phyloP scores from a whole-genome alignment of 192 early-diverging fungal species.

The Rhizoclosmatium sp. region DNA sequence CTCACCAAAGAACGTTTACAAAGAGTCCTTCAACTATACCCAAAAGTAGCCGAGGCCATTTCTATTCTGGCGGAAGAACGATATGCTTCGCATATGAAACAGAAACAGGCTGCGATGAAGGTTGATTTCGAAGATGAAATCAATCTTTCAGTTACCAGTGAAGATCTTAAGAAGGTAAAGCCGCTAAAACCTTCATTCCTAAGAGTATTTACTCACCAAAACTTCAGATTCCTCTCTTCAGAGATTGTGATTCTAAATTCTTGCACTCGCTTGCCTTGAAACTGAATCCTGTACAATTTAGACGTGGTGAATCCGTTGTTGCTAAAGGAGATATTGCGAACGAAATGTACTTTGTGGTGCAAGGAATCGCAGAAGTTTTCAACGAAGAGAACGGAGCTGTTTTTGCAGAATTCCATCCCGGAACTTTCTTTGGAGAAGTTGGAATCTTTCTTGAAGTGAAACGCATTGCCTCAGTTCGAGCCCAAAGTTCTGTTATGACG shows the following conservation, averaged over 20 bases:
- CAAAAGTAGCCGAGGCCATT: conserved; percentile 53
- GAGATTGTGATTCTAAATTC: conserved; percentile 60
- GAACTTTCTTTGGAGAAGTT: conserved; percentile 64
- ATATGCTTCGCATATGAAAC: conserved; percentile 59
- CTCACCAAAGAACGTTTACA: conserved; percentile 60
- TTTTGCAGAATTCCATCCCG: conserved; percentile 59
- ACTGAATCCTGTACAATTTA: conserved; percentile 57
- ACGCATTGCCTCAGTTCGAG: conserved; percentile 61
- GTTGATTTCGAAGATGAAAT: conserved; percentile 66
- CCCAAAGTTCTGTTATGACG: conserved; percentile 39
- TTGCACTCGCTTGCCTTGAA: conserved; percentile 59
- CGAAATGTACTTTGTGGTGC: conserved; percentile 64
- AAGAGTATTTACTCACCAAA: conserved; percentile 11
- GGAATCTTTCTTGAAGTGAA: conserved; percentile 57
- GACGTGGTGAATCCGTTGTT: conserved; percentile 49
- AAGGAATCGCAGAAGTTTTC: conserved; percentile 58
- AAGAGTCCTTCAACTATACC: conserved; percentile 48
- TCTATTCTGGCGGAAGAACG: conserved; percentile 59
- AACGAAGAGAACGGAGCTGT: conserved; percentile 50
- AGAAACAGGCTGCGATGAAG: conserved; percentile 48
- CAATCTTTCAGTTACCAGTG: conserved; percentile 56
- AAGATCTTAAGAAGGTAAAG: conserved; percentile 59
- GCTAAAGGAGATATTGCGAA: conserved; percentile 56
- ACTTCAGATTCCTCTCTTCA: conserved; percentile 57
- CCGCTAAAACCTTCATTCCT: neutral